Base-by-base conservation (phyloP, 2,329 filamentous ascomycete species). In the Pseudomassariella vexata region DNA sequence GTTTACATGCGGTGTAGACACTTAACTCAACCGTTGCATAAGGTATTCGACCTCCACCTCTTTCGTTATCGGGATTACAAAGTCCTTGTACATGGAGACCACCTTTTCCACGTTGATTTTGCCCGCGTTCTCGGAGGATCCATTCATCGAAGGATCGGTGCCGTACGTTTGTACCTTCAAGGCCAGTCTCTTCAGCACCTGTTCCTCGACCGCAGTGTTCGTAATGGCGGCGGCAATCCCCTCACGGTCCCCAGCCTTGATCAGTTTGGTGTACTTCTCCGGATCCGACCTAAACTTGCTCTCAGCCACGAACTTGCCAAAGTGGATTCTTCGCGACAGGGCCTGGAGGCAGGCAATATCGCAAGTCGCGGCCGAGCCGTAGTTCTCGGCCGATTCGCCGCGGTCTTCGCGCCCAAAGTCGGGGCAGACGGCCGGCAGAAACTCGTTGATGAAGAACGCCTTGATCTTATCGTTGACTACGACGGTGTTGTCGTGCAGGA, bases 281-380 rank as follows among this genome's bases (percentile, higher is more conserved):
- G 79, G 73, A 46, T 96, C 85, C 28, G 83, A 81, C 48, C 76
- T 75, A 62, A 95, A 98, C 65, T 98, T 98, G 38, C 82, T 81
- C 70, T 98, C 92, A 25, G 92, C 92, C 7, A 98, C 92, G 52
- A 96, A 96, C 65, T 96, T 98, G 47, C 92, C 92, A 64, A 95
- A 98, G 62, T 98, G 92, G 47, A 98, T 92, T 34, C 92, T 73
- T 24, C 90, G 75, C 23, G 86, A 94, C 28, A 98, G 65, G 4
- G 92, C 85, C 66, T 98, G 92, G 42, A 98, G 68, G 49, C 85
- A 90, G 32, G 77, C 73, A 39, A 98, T 92, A 60, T 98, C 92
- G 55, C 84, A 88, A 1, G 87, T 94, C 2, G 88, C 90, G 1
- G 89, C 74, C 5, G 85, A 94, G 11, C 92, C 92, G 64, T 96